A percentile compares a stretch with the other conserved stretches of the same genome.
Evolutionary conservation across 2,329 filamentous ascomycete species (phyloP).

Genomic region (Xylaria arbuscula): DNA sequence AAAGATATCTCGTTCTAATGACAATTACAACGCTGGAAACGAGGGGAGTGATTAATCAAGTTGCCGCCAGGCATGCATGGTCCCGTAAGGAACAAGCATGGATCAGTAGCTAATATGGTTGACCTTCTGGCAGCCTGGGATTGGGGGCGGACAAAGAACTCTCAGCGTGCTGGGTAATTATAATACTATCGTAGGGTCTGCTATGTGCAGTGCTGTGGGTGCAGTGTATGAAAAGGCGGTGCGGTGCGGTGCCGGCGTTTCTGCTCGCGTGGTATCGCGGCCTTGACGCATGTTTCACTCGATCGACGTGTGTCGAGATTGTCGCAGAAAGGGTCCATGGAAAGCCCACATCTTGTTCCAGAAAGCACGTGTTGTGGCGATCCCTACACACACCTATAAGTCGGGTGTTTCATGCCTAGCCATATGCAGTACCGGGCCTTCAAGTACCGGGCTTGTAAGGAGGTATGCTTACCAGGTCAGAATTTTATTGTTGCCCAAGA

Average conservation of each 20-base stretch:
- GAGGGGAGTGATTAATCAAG: neutral
- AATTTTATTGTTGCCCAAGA: neutral
- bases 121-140: neutral
- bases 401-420: slow-evolving; percentile 9
- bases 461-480: slow-evolving; percentile 3
- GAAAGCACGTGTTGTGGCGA: slow-evolving; percentile 35
- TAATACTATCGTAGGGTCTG: neutral
- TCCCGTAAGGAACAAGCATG: neutral
- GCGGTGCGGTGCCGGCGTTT: neutral
- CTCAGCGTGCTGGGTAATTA: neutral
- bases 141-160: neutral
- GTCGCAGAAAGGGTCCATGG: slow-evolving; percentile 25
- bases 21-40: neutral
- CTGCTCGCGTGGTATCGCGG: slow-evolving; percentile 1
- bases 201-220: neutral
- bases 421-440: neutral
- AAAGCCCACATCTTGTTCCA: slow-evolving; percentile 35
- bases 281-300: slow-evolving; percentile 38
- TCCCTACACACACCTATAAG: neutral
- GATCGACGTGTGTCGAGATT: slow-evolving; percentile 33
- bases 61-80: neutral
- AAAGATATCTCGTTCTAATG: neutral
- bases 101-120: neutral
- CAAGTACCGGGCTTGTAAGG: neutral
- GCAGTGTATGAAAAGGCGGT: neutral